Evolutionary conservation across 2,329 filamentous ascomycete species (phyloP), one percentile per base, ranked within the genome.

Genomic region (Scortechinia acanthostroma): DNA sequence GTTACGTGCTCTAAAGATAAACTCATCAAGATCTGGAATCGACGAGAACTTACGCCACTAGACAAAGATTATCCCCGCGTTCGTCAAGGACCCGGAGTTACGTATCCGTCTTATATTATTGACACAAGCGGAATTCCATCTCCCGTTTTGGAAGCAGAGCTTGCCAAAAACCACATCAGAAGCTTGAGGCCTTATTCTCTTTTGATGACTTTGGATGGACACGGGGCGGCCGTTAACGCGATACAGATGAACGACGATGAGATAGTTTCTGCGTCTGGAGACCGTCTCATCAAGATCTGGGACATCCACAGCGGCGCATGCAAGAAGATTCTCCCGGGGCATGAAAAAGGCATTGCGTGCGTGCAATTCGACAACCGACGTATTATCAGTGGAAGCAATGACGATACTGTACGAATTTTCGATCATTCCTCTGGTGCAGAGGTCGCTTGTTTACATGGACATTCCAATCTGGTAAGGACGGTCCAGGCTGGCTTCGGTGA

Each of bases 1-100:
- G 77, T 86, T n/a, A 86, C 81, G 15, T 85, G 81, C 55, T 84
- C 80, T 22, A 86, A 86, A 56, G 81, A 86, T 58, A 80, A 80
- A 56, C 71, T 75, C 2, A 83, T 86, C 63, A 84, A 83, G 54
- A 71, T 86, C 13, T 86, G 80, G 80, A 85, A 77, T 54, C 73
- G 81, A 17, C 69, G 64, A 21, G 58, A 66, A 35, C 61, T 81
- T 25, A 55, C 51, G 19, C 50, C 50, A 23, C 47, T 46, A n/a
- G 44, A 50, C 15, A 44, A 46, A 20, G 49, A 53, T 22, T 53
- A 53, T 58, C 17, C 62, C 17, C 6, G 35, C 6, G 6, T 40
- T 17, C 17, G 17, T 17, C 14, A 19, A 19, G 17, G 35, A 10
- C 10, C 10, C 10, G 35, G 35, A 6, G 35, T 19, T 19, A 40